Evolutionary conservation across 306 rosid genomes (phyloP), one percentile per base, ranked within the genome.

Genomic region (Luffa acutangula): DNA sequence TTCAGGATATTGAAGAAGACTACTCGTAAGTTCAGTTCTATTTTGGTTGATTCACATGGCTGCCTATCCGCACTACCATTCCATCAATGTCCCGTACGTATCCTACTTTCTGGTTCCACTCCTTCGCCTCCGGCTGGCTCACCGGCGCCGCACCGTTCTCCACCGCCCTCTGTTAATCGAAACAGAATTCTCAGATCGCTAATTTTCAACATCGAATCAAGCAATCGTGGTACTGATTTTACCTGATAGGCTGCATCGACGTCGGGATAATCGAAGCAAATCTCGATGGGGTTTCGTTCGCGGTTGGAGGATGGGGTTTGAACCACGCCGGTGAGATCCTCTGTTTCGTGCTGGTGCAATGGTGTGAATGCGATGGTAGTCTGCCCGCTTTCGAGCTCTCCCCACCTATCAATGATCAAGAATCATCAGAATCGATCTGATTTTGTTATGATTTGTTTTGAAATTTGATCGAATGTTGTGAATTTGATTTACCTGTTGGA

Each of bases 291-390:
- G 42, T 81, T 86, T 66, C 98, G 85, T 71, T 85, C 87, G 36
- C 52, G 45, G 46, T 42, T 14, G 31, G 91, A 87, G 37, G 48
- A 34, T 63, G 89, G 25, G 4, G 75, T 72, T 12, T 86, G 91
- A 41, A 94, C 93, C 0, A 34, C 18, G 11, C 95, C 98, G 37
- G 98, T 91, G 18, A 89, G 88, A 78, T 81, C 86, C 58, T 89
- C 92, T 1, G 98, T 87, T 84, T 92, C 98, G 72, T 84, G 96
- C 81, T 91, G 97, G 53, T 85, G 91, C 60, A 78, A 46, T 13
- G 96, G 97, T 11, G 97, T 89, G 88, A 94, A 94, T 11, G 98
- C 97, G 39, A 92, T 86, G 0, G 98, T 92, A 7, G 95, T 94
- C 80, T 83, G 76, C 33, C 97, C 95, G 6, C 89, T 89, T 71